Base-by-base conservation (phyloP, 2,329 filamentous ascomycete genomes). In the Trichoderma sp. region DNA sequence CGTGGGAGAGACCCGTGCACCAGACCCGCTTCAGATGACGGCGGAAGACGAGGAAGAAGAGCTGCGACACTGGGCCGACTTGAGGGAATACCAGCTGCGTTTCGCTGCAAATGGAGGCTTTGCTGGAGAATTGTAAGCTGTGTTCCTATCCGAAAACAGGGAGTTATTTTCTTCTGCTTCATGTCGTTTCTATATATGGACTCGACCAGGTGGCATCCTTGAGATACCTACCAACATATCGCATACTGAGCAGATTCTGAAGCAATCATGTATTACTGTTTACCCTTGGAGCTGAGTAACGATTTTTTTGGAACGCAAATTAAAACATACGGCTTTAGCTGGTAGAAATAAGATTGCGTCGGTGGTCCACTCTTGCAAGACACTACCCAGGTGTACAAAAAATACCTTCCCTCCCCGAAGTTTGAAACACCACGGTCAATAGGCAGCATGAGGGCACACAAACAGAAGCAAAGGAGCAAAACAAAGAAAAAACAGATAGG, bases 1-100 rank as follows among this genome's bases (percentile, higher is more conserved):
- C 38, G 78, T 79, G 27, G 78, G 81, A 65, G 76, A 83, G 78
- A 77, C 77, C 33, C 78, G 77, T 79, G 81, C 81, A 74, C 78
- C 84, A 2, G 82, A 83, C 33, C 81, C 76, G 78, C 81, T 77
- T 65, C 80, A 81, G 45, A 88, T 86, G 87, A 88, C 86, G 75
- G 82, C 81, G 18, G 84, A 93, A 77, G 90, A 92, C 53, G 94
- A 97, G 79, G 93, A 96, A 80, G 90, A 93, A 71, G 94, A 97
- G 83, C 83, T 97, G 78, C 87, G 90, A 24, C 88, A 91, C 75
- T 97, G 95, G 95, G 93, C 93, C 0, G 94, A 93, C 81, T 84
- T 97, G 78, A 89, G 93, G 75, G 93, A 96, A 71, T 93, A 94
- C 78, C 95, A 97, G 83, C 84, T 92, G 77, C 91, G 92, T 75